Evolutionary conservation across 2,329 filamentous ascomycete genomes (phyloP), one percentile per base, ranked within the genome.

Genomic region (Aaosphaeria arxii): DNA sequence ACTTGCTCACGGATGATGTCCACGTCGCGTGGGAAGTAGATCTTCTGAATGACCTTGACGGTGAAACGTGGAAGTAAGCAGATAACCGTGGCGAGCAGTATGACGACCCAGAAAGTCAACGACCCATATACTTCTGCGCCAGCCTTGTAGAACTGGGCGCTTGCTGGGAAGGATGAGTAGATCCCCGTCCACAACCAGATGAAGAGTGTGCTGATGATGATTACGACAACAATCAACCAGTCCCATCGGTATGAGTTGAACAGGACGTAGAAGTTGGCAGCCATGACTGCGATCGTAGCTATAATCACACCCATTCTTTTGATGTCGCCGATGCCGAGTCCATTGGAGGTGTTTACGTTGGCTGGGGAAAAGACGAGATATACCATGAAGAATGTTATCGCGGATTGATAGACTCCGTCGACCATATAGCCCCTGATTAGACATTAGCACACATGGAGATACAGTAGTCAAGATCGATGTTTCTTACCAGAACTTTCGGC

Each of bases 241-340:
- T 99, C 94, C 94, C 94, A 99, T 51, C 92, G 84, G 71, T 96
- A 97, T 1, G 89, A 95, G 73, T 99, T 99, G 75, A 97, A 85
- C 55, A 99, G 77, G 58, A 99, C 89, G 75, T 97, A 99, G 50
- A 86, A 76, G 71, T 99, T 99, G 77, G 96, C 95, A 38, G 89
- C 86, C 57, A 95, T 75, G 49, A 99, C 86, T 5, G 89, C 85
- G 11, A 89, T 88, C 48, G 89, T 89, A 3, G 86, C 91, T 59
- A 96, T 84, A 69, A 94, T 95, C 45, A 89, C 82, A 61, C 94
- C 94, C 63, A 99, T 87, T 56, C 91, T 85, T 54, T 85, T 82
- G 57, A 90, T 85, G 61, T 97, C 92, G 51, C 83, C 81, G 29
- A 97, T 74, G 56, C 86, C 84, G 44, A 88, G 77, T 5, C 94